These are phyloP conservation scores for Tolypocladium album DNA, from an alignment of 2,329 filamentous ascomycete species.

Conservation along the genomic window DNA sequence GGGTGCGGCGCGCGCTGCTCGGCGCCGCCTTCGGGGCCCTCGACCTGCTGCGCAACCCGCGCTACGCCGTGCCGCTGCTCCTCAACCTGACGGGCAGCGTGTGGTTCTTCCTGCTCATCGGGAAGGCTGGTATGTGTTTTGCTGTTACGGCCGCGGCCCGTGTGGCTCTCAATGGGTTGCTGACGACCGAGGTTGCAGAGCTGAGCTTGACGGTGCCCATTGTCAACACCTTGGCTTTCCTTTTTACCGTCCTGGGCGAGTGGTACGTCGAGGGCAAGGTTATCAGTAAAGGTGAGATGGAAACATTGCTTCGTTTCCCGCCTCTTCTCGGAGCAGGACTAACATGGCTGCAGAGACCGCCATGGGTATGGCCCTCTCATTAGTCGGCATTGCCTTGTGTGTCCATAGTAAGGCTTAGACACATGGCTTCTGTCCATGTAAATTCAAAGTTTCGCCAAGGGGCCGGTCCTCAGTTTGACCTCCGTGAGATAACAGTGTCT, in stretches of 20 bases:
- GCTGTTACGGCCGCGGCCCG: too few species aligned
- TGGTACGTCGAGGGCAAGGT: conserved; percentile 93
- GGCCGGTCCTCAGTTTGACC: neutral
- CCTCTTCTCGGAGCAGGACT: neutral
- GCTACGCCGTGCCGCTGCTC: conserved; percentile 74
- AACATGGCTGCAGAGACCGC: conserved; percentile 53
- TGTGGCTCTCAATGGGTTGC: too few species aligned
- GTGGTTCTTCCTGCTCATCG: conserved; percentile 94
- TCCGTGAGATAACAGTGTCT: neutral
- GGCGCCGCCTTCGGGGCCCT: conserved; percentile 62
- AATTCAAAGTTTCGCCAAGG: neutral
- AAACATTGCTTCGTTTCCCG: too few species aligned
- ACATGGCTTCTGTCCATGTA: neutral
- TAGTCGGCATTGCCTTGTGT: conserved; percentile 73
- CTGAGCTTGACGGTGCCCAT: conserved; percentile 89
- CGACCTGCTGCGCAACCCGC: conserved; percentile 70
- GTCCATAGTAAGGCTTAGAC: conserved; percentile 52
- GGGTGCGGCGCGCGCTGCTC: conserved; percentile 51
- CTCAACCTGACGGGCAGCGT: conserved; percentile 87
- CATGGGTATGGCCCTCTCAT: conserved; percentile 69
- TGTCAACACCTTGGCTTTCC: conserved; percentile 84
- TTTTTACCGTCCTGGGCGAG: conserved; percentile 92
- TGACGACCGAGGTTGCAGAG: conserved; percentile 38
- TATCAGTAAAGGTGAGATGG: conserved; percentile 58
- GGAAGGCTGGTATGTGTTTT: conserved; percentile 66